Percentiles rank a stretch among this genome's conserved stretches.
These are phyloP conservation scores for Plasmopara viticola DNA, from an alignment of 352 stramenopile genomes.

Conservation along the genomic window DNA sequence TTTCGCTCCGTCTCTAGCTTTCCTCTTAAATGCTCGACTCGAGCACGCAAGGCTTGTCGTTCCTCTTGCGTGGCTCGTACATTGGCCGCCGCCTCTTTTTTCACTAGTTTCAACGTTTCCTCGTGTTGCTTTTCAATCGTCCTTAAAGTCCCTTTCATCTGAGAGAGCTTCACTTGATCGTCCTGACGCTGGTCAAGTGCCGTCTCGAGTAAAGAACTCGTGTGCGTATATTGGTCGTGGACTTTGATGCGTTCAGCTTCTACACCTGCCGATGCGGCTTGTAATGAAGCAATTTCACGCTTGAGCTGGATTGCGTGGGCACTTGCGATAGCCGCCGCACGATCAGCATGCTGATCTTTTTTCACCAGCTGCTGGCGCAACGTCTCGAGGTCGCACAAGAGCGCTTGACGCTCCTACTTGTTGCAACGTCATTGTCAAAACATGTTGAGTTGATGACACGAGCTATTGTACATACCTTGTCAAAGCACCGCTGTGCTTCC, in stretches of 20 bases:
- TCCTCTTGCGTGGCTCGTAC: too few species aligned
- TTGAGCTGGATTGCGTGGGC: conserved; percentile 70
- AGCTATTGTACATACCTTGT: too few species aligned
- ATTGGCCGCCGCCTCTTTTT: too few species aligned
- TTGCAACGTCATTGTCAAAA: not conserved
- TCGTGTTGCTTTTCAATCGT: too few species aligned
- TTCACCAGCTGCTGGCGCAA: conserved; percentile 70
- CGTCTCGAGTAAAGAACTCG: conserved; percentile 63
- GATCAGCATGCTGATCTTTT: conserved; percentile 55
- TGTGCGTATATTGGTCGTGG: conserved; percentile 55
- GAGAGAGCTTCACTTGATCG: conserved; percentile 41
- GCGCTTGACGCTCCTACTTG: conserved; percentile 48
- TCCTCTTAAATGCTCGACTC: too few species aligned
- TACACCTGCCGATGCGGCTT: conserved; percentile 31
- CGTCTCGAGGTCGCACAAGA: conserved; percentile 65
- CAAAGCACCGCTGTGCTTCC: too few species aligned
- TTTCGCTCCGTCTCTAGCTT: conserved; percentile 6
- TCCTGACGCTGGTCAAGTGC: conserved; percentile 71
- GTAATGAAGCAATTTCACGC: conserved; percentile 59
- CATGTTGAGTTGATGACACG: not conserved
- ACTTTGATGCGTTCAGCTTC: conserved; percentile 44
- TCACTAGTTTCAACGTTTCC: too few species aligned
- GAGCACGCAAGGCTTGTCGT: too few species aligned
- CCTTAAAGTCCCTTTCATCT: too few species aligned
- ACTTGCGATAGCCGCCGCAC: conserved; percentile 44